Evolutionary conservation across 192 early-diverging fungal species (phyloP).

Genomic region (Dimargaris cristalligena): DNA sequence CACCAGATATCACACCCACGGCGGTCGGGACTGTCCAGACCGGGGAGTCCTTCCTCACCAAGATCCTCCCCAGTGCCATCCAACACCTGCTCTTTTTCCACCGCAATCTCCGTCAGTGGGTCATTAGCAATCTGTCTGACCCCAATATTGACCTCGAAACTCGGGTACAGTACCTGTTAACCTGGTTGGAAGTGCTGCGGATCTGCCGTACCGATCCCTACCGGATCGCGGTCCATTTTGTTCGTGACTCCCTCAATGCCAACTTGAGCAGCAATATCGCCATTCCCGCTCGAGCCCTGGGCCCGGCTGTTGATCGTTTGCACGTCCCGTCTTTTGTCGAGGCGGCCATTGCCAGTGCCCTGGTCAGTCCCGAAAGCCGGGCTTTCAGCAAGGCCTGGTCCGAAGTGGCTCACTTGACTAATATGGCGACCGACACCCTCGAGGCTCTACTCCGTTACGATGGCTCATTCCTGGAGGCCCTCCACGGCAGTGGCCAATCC

Average conservation of each 20-base stretch:
- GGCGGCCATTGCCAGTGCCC: slow-evolving; percentile 41
- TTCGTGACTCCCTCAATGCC: slow-evolving; percentile 26
- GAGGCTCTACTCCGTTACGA: slow-evolving; percentile 35
- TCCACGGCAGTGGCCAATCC: not conserved
- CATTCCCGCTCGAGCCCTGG: slow-evolving; percentile 19
- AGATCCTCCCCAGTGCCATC: slow-evolving; percentile 43
- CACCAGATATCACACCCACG: slow-evolving; percentile 17
- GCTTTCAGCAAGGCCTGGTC: slow-evolving; percentile 46
- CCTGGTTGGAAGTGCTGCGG: slow-evolving; percentile 38
- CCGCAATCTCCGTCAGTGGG: slow-evolving; percentile 48
- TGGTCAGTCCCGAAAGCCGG: slow-evolving; percentile 54
- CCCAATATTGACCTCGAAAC: slow-evolving; percentile 25
- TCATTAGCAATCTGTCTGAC: slow-evolving; percentile 38
- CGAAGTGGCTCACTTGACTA: slow-evolving; percentile 32
- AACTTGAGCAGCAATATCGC: slow-evolving; percentile 29
- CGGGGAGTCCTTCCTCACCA: slow-evolving; percentile 32
- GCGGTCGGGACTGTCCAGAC: slow-evolving; percentile 12
- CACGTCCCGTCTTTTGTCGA: slow-evolving; percentile 54
- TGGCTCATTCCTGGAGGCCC: not conserved
- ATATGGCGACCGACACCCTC: slow-evolving; percentile 27
- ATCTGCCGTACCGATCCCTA: slow-evolving; percentile 31
- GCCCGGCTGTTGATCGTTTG: slow-evolving; percentile 12
- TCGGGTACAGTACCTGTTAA: slow-evolving; percentile 39
- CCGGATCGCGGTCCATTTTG: slow-evolving; percentile 21
- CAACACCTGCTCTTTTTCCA: slow-evolving; percentile 47